Evolutionary conservation across 1,284 basidiomycete genomes (phyloP), one percentile per base, ranked within the genome.

Genomic region (Puccinia brachypodii): DNA sequence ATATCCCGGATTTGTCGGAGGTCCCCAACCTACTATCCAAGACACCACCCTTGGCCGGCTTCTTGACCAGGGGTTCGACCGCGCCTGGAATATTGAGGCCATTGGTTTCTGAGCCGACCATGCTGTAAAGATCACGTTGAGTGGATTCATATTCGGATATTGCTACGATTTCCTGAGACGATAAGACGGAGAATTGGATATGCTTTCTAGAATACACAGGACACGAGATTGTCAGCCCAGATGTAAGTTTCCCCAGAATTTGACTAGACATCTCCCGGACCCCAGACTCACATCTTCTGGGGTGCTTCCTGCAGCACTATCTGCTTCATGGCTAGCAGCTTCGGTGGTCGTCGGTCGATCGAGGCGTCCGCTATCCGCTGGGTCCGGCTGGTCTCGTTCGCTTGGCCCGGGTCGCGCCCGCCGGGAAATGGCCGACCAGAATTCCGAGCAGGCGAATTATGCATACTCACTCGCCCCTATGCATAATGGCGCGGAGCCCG

Each of bases 141-240:
- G 93, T 95, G 83, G 96, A 93, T 87, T 98, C 94, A 84, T 95
- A 96, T 87, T 98, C 95, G 19, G 95, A 93, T 82, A 97, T 90
- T 85, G 92, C 93, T 84, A 97, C 96, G 13, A 95, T 93, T 85
- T 97, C 94, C 87, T 96, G 95, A 47, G 94, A 92, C 86, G 92
- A 94, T 84, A 98, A 89, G 66, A 96, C 90, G 86, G 93, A 93
- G 88, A 98, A 98, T 88, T 97, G 96, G 66, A 98, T 90, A 86
- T 94, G 92, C 69, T 81, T 81, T 81, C 78, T 81, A 53, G 31
- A 50, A 66, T 40, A n/a, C 8, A 6, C 19, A n/a, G n/a, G n/a
- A 75, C 53, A 19, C 69, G 33, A 66, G 47, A 66, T 66, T 25
- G 62, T 78, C 62, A 78, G 76, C n/a, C n/a, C n/a, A n/a, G n/a